A percentile compares a stretch with the other conserved stretches of the same genome.
Conservation (phyloP, 345 rosid species). For the Eucalyptus victrix region DNA sequence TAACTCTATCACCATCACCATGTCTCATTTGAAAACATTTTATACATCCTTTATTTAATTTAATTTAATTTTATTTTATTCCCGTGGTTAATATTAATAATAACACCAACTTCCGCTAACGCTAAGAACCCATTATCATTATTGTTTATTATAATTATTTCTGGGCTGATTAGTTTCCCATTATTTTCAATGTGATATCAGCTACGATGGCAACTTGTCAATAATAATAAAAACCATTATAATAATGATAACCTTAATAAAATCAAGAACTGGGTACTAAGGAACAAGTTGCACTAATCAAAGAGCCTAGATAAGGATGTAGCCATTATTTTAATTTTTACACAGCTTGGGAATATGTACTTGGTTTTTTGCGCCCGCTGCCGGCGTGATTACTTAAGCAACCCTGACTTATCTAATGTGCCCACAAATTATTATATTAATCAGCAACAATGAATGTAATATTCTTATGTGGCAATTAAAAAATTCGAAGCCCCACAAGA, state of each 20-base stretch:
- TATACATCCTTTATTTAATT: background rate
- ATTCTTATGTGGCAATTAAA: background rate
- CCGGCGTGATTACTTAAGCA: conserved; percentile 16
- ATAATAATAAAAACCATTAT: background rate
- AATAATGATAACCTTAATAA: background rate
- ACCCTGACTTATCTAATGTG: background rate
- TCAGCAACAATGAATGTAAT: background rate
- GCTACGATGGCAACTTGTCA: background rate
- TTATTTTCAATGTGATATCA: conserved; percentile 8
- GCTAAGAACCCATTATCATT: background rate
- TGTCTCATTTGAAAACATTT: background rate
- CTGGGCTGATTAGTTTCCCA: background rate
- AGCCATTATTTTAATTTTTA: background rate
- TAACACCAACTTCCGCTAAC: background rate
- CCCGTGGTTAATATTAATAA: background rate
- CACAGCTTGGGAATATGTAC: conserved; percentile 1
- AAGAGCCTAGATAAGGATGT: background rate
- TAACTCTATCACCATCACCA: background rate
- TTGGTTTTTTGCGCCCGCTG: conserved; percentile 1
- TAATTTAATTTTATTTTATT: background rate
- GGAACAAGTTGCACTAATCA: background rate
- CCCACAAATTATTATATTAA: background rate
- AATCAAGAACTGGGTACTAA: background rate
- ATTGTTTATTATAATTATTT: background rate
- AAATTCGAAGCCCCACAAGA: background rate